Evolutionary conservation across 805 yeast genomes (phyloP), one percentile per base, ranked within the genome.

Genomic region (Priceomyces melissophilus): DNA sequence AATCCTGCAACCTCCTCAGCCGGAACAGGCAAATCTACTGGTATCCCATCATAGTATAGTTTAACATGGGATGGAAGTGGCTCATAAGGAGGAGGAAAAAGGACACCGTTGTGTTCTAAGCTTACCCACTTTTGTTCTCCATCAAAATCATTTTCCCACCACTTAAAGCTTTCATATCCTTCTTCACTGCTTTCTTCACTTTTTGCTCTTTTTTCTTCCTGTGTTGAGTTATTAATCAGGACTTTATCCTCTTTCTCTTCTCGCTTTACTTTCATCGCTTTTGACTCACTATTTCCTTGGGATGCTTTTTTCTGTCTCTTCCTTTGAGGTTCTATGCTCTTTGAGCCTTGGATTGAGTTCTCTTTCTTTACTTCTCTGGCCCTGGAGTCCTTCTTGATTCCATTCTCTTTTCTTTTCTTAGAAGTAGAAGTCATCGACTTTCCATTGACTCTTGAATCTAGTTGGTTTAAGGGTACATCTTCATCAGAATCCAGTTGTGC

Each of bases 1-100:
- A 89, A 91, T 0, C 96, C 97, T 0, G 97, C 98, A 28, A 91
- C 96, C 61, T 91, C 98, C 63, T 91, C 99, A 2, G 96, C 97
- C 41, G 73, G 85, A 1, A 69, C 65, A 1, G 96, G 91, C 43
- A 91, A 69, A 23, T 69, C 69, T 0, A 90, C 90, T 0, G 93
- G 86, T 48, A 77, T 73, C 1, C 87, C 87, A 50, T 84, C 84
- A 54, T 91, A 90, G 43, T 78, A 73, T 39, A 91, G 52, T 55
- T 84, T 87, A 30, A 90, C 85, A 53, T 78, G 75, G 4, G 77
- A 66, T 0, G 98, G 98, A 33, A 91, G 65, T 3, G 93, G 89
- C 56, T 84, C 90, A 60, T 91, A 91, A 2, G 79, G 84, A 0
- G 98, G 97, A 2, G 99, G 97, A 54, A 91, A 91, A 26, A 90